A percentile compares a stretch with the other conserved stretches of the same genome.
Evolutionary conservation across 257 asterid species (phyloP).

Genomic region (Coffea canephora): DNA sequence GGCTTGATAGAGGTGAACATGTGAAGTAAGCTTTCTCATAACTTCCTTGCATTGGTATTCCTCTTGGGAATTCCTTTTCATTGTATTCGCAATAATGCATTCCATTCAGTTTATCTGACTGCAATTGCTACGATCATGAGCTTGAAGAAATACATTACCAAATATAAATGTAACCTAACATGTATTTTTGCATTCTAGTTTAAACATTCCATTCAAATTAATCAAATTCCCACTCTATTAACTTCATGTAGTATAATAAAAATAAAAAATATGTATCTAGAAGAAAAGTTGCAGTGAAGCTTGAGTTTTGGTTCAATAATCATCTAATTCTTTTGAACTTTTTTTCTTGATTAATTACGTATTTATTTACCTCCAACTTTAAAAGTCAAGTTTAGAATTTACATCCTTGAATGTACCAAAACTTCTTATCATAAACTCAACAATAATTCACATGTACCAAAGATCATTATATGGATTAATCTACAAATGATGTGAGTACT

Average conservation of each 20-base stretch:
- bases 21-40: slow-evolving; percentile 20
- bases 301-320: background rate
- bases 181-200: background rate
- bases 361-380: no score
- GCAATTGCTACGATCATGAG: slow-evolving; percentile 4
- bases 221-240: no score
- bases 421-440: no score
- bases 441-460: background rate
- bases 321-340: no score
- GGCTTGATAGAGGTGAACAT: slow-evolving; percentile 26
- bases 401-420: background rate
- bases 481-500: background rate
- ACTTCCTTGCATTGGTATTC: slow-evolving; percentile 9
- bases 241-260: no score
- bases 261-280: background rate
- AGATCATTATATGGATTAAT: no score
- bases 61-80: slow-evolving; percentile 4
- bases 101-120: slow-evolving; percentile 16
- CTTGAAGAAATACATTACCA: slow-evolving; percentile 20
- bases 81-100: slow-evolving; percentile 13
- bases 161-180: background rate
- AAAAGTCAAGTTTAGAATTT: background rate
- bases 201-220: background rate
- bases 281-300: background rate
- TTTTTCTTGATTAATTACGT: no score